Conservation (phyloP, 106 monocot species). For the Chionographis japonica region DNA sequence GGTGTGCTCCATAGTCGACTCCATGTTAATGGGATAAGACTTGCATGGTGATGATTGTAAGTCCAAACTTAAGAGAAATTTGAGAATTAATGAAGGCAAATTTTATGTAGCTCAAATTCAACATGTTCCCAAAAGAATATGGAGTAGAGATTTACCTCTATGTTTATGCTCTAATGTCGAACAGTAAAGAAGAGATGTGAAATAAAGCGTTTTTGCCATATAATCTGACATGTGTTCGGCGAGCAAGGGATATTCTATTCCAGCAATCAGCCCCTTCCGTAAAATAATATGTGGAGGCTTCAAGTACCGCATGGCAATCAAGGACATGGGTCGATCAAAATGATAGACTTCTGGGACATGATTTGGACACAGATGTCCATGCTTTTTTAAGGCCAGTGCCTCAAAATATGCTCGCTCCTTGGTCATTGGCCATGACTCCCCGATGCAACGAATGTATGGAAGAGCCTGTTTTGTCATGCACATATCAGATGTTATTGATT, state of each 20-base stretch:
- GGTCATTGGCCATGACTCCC: constrained; percentile 94
- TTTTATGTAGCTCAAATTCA: not conserved
- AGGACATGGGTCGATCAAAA: constrained; percentile 79
- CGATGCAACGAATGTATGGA: constrained; percentile 88
- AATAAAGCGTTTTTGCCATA: constrained; percentile 90
- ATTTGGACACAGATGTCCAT: constrained; percentile 73
- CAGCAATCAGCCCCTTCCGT: constrained; percentile 91
- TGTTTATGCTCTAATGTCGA: constrained; percentile 61
- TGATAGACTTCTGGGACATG: constrained; percentile 92
- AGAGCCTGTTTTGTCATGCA: constrained; percentile 46
- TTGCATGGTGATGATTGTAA: no score
- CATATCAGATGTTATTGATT: not conserved
- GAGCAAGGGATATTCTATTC: constrained; percentile 84
- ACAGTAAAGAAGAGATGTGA: constrained; percentile 79
- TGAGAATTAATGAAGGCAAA: not conserved
- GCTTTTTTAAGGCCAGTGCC: constrained; percentile 56
- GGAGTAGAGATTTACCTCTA: constrained; percentile 48
- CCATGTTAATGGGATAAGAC: no score
- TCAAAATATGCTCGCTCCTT: constrained; percentile 94
- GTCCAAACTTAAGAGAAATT: not conserved
- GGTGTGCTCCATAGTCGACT: no score
- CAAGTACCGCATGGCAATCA: constrained; percentile 89
- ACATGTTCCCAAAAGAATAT: not conserved
- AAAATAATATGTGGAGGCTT: constrained; percentile 95
- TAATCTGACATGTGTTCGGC: constrained; percentile 89